phyloP scores from a whole-genome alignment of 2,329 filamentous ascomycete species.

The Aspergillus sp. region DNA sequence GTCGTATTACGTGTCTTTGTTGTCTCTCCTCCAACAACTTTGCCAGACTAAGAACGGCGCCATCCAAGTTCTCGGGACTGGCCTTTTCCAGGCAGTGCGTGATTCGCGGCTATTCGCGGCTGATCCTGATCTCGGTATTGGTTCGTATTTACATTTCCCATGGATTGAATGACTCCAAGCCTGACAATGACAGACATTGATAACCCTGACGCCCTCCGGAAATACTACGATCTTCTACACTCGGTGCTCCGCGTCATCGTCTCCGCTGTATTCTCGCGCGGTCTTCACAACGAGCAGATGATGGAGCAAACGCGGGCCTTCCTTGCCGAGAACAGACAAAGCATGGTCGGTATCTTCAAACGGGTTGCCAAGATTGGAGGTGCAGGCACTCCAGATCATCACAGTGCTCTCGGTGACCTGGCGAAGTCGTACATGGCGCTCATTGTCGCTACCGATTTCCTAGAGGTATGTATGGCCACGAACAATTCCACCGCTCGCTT shows the following conservation, averaged over 20 bases:
- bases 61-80: slow-evolving; percentile 81
- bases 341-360: slow-evolving; percentile 89
- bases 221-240: slow-evolving; percentile 81
- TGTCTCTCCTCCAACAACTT: slow-evolving; percentile 79
- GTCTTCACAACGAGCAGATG: slow-evolving; percentile 72
- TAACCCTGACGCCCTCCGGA: slow-evolving; percentile 68
- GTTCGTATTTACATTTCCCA: slow-evolving; percentile 35
- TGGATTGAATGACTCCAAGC: background rate
- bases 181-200: slow-evolving; percentile 54
- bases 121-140: slow-evolving; percentile 87
- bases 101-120: slow-evolving; percentile 82
- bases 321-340: slow-evolving; percentile 75
- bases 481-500: no score
- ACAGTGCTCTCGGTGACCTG: slow-evolving; percentile 69
- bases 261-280: slow-evolving; percentile 76
- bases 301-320: slow-evolving; percentile 76
- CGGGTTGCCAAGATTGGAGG: slow-evolving; percentile 75
- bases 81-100: slow-evolving; percentile 78
- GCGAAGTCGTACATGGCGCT: slow-evolving; percentile 83
- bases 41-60: slow-evolving; percentile 83
- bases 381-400: slow-evolving; percentile 47
- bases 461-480: slow-evolving; percentile 65
- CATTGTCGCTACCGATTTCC: slow-evolving; percentile 77
- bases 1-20: slow-evolving; percentile 68
- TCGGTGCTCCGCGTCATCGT: slow-evolving; percentile 79